Conservation (phyloP, 164 flowering plant species). For the Annona squamosa region DNA sequence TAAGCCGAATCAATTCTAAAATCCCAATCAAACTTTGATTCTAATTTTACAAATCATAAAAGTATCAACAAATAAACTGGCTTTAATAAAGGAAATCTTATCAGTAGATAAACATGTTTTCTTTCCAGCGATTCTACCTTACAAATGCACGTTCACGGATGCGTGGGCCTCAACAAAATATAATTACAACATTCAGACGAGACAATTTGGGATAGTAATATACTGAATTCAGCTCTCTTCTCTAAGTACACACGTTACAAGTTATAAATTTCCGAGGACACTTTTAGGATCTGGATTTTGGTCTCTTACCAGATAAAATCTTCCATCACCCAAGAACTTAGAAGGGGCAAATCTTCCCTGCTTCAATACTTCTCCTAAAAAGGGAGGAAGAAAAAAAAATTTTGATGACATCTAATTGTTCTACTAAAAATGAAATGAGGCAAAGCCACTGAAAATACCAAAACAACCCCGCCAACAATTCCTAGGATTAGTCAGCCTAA, state of each 20-base stretch:
- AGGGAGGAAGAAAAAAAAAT: not conserved
- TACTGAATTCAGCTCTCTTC: not conserved
- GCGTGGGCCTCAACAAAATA: not conserved
- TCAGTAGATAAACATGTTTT: too few species aligned
- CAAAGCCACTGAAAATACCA: not conserved
- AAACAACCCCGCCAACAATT: not conserved
- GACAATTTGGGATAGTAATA: not conserved
- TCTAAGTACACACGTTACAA: not conserved
- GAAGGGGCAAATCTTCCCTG: not conserved
- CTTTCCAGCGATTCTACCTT: not conserved
- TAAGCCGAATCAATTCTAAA: slow-evolving; percentile 91
- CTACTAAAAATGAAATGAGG: not conserved
- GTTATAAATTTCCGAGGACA: not conserved
- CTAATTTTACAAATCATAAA: too few species aligned
- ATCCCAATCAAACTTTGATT: slow-evolving; percentile 31
- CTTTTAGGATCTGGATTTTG: not conserved
- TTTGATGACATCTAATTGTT: not conserved
- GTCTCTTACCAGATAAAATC: not conserved
- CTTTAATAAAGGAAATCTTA: too few species aligned
- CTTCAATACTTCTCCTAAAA: not conserved
- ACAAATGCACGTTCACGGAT: not conserved
- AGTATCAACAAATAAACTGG: too few species aligned
- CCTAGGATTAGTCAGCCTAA: not conserved
- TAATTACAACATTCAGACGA: not conserved
- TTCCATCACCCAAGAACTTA: not conserved